Evolutionary conservation across 768 basidiomycete species (phyloP).

Genomic region (Mycena epipterygia): DNA sequence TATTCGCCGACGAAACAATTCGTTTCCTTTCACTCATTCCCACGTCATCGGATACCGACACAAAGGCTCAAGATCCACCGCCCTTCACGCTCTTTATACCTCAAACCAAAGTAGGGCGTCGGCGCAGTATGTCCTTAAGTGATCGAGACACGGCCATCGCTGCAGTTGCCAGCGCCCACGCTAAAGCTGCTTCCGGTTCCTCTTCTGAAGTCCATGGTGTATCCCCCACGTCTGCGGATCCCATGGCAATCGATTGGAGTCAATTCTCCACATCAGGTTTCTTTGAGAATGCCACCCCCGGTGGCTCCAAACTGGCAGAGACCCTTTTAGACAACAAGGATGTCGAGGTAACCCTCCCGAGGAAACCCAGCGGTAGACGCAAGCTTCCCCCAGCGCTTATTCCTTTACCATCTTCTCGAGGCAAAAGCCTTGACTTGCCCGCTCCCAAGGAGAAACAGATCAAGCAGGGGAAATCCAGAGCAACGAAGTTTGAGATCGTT

Average conservation of each 20-base stretch:
- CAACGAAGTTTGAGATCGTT: constrained; percentile 61
- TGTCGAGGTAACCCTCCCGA: constrained; percentile 66
- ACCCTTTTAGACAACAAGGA: constrained; percentile 71
- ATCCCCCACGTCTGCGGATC: constrained; percentile 35
- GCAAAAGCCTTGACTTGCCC: constrained; percentile 45
- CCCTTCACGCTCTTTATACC: constrained; percentile 48
- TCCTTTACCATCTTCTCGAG: constrained; percentile 37
- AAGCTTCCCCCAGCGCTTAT: constrained; percentile 39
- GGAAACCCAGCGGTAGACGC: constrained; percentile 49
- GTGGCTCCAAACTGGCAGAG: constrained; percentile 61
- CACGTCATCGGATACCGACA: constrained; percentile 46
- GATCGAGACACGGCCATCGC: constrained; percentile 37
- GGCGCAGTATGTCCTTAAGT: constrained; percentile 32
- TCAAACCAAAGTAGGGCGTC: constrained; percentile 26
- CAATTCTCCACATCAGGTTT: constrained; percentile 80
- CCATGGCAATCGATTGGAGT: constrained; percentile 68
- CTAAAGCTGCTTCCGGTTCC: constrained; percentile 48
- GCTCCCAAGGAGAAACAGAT: constrained; percentile 35
- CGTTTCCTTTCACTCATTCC: constrained; percentile 65
- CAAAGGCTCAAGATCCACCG: constrained; percentile 48
- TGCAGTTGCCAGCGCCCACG: constrained; percentile 38
- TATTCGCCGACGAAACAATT: constrained; percentile 81
- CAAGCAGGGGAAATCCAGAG: constrained; percentile 51
- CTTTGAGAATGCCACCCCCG: constrained; percentile 52
- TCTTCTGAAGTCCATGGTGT: constrained; percentile 44